Base-by-base conservation (phyloP, 345 rosid genomes). In the Anacardium occidentale region DNA sequence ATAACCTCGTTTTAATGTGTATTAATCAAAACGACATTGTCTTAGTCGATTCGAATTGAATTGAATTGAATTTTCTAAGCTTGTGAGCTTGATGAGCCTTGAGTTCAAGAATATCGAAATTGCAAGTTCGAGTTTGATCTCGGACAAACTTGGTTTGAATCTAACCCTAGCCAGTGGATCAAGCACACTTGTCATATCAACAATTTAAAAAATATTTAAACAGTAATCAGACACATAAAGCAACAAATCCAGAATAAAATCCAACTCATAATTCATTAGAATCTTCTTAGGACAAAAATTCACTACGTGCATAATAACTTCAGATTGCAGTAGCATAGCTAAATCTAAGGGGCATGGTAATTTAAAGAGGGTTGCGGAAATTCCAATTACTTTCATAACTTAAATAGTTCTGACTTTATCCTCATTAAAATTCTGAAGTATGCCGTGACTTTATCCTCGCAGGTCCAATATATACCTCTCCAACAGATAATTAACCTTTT, bases 371-470 rank as follows among this genome's bases (percentile, higher is more conserved):
- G 10, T 55, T 14, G 13, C 1, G 60, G 37, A 55, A 37, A 37
- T 10, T 51, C 25, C 5, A 40, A 34, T 12, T 20, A 7, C 10
- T 21, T 26, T 55, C 37, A 56, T 2, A 14, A 56, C 0, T 1
- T 13, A 54, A 5, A 68, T 54, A 20, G 20, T 53, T 55, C 71
- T 50, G 48, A 40, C 11, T 37, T 59, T 20, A 9, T 21, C 60
- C 59, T n/a, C 58, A 21, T 37, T 21, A 68, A 54, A 68, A 68
- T 55, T 24, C 54, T 22, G 18, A 52, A 42, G 11, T 42, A 54
- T 14, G 9, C 14, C 17, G 54, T 37, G 20, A 25, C 44, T 62
- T 34, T 37, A 62, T 62, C 47, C 48, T 37, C n/a, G 66, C 24
- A 8, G 66, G 40, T 37, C 50, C 26, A 9, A 10, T 62, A 3